Conservation (phyloP, 495 filamentous ascomycete species). For the Xylaria telfairii region DNA sequence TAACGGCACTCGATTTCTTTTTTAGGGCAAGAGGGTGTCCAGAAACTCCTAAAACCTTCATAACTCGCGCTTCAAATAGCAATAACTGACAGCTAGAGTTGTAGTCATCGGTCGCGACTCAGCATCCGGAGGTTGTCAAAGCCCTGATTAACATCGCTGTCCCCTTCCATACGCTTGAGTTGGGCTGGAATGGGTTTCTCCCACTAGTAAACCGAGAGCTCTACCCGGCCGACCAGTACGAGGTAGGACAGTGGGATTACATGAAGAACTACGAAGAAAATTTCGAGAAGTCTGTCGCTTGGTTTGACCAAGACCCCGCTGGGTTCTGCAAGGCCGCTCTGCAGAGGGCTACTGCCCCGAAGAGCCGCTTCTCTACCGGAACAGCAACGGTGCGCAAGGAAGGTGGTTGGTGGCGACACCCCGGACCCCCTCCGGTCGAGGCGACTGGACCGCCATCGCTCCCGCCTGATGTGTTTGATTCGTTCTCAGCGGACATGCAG, state of each 20-base stretch:
- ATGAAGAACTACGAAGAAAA: slow-evolving; percentile 19
- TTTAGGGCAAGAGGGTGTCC: too few relatives aligned
- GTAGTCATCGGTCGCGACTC: slow-evolving; percentile 25
- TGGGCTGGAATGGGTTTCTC: slow-evolving; percentile 16
- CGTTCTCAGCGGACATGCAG: slow-evolving; percentile 13
- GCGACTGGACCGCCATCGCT: slow-evolving; percentile 15
- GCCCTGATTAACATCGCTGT: slow-evolving; percentile 19
- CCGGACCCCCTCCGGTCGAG: not conserved
- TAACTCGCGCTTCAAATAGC: too few relatives aligned
- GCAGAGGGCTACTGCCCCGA: not conserved
- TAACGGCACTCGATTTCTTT: too few relatives aligned
- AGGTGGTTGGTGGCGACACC: not conserved
- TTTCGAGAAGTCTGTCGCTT: slow-evolving; percentile 20
- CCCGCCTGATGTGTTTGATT: not conserved
- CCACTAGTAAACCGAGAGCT: slow-evolving; percentile 11
- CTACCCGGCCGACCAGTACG: slow-evolving; percentile 22
- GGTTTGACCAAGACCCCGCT: slow-evolving; percentile 14
- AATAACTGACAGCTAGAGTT: too few relatives aligned
- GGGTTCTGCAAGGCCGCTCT: not conserved
- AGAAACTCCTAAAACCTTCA: too few relatives aligned
- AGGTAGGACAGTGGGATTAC: slow-evolving; percentile 26
- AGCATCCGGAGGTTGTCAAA: slow-evolving; percentile 23
- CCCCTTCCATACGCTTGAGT: slow-evolving; percentile 20
- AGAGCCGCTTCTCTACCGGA: not conserved
- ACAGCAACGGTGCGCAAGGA: slow-evolving; percentile 2